A percentile compares a stretch with the other conserved stretches of the same genome.
phyloP scores from a whole-genome alignment of 2,329 filamentous ascomycete species.

The Alternaria ventricosa region DNA sequence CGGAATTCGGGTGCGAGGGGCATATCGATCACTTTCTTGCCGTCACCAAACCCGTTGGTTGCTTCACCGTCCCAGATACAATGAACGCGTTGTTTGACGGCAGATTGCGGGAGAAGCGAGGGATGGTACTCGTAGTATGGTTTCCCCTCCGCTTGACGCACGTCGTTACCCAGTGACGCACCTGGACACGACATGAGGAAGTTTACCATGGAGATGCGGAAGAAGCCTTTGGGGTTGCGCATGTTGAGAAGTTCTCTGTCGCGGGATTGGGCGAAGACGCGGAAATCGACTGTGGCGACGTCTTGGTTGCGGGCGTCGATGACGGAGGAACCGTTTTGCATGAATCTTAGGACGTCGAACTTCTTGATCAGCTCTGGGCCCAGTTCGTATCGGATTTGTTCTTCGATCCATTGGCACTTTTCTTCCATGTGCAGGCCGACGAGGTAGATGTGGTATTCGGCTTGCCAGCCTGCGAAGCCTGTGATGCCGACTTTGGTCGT shows the following conservation, averaged over 20 bases:
- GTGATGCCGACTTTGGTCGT: conserved; percentile 59
- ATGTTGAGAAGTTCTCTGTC: conserved; percentile 50
- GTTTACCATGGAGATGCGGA: conserved; percentile 49
- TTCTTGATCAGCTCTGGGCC: conserved; percentile 42
- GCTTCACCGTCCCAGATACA: conserved; percentile 33
- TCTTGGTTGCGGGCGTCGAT: conserved; percentile 54
- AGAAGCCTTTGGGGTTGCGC: conserved; percentile 50
- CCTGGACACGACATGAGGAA: conserved; percentile 54
- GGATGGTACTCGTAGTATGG: conserved; percentile 53
- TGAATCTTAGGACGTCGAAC: conserved; percentile 50
- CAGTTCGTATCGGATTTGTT: conserved; percentile 45
- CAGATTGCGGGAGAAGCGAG: conserved; percentile 40
- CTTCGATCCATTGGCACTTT: conserved; percentile 54
- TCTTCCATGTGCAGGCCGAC: conserved; percentile 55
- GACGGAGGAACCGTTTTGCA: conserved; percentile 48
- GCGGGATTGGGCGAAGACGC: conserved; percentile 57
- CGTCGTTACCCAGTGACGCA: conserved; percentile 37
- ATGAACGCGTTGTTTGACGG: conserved; percentile 37
- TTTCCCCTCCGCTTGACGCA: conserved; percentile 33
- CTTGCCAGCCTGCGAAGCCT: conserved; percentile 56
- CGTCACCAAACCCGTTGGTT: conserved; percentile 17
- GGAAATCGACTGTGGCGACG: conserved; percentile 58
- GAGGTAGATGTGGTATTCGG: conserved; percentile 55
- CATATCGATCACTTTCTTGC: conserved; percentile 27
- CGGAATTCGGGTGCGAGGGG: conserved; percentile 25